These are phyloP conservation scores for Passalora sequoiae DNA, from an alignment of 2,329 filamentous ascomycete species.

Conservation along the genomic window DNA sequence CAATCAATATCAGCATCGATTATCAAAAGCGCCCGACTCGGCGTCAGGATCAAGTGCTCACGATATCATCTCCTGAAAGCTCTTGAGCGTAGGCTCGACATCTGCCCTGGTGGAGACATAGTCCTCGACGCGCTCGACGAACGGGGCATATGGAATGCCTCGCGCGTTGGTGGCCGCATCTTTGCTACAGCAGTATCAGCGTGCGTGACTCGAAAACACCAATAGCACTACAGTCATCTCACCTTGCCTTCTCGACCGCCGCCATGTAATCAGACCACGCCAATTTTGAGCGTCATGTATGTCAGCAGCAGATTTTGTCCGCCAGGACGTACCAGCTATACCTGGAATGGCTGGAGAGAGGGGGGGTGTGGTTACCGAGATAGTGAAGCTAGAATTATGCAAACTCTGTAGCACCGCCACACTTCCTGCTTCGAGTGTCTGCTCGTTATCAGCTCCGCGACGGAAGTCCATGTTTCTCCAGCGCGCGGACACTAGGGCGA, in stretches of 20 bases:
- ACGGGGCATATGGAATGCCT: constrained; percentile 77
- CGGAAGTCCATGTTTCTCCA: no score
- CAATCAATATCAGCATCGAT: constrained; percentile 5
- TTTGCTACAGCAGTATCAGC: constrained; percentile 30
- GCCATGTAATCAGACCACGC: constrained; percentile 2
- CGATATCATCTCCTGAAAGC: constrained; percentile 92
- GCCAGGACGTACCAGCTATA: no score
- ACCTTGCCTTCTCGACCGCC: constrained; percentile 7
- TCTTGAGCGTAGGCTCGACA: constrained; percentile 74
- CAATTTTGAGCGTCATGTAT: background rate
- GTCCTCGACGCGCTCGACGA: constrained; percentile 84
- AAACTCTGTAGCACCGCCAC: background rate
- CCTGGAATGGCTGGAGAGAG: background rate
- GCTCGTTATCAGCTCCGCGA: no score
- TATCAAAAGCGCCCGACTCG: background rate
- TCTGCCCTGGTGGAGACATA: constrained; percentile 74
- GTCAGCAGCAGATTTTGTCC: constrained; percentile 2
- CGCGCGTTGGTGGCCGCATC: constrained; percentile 64
- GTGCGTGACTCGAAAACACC: background rate
- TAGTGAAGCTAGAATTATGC: background rate
- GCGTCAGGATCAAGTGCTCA: constrained; percentile 42
- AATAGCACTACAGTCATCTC: no score
- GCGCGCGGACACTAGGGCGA: no score
- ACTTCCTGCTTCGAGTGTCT: no score
- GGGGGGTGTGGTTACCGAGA: background rate